Percentiles rank a stretch among this genome's conserved stretches.
Conservation (phyloP, 495 filamentous ascomycete species). For the Achaetomiella virescens region DNA sequence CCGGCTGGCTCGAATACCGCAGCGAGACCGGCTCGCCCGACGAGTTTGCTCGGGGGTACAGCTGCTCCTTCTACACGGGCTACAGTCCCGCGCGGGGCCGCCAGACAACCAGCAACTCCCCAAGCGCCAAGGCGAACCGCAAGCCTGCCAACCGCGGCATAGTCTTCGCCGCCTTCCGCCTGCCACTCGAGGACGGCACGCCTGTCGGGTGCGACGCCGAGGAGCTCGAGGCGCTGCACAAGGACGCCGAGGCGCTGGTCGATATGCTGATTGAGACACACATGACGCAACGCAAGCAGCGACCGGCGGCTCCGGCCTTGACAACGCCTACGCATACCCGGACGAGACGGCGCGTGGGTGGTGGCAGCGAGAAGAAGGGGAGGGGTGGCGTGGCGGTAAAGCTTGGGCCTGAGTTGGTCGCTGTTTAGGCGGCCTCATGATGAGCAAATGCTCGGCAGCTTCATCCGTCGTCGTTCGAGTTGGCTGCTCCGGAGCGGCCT, state of each 20-base stretch:
- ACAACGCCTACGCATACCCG: not conserved
- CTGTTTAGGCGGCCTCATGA: not conserved
- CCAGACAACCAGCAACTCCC: not conserved
- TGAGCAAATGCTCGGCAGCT: too few relatives aligned
- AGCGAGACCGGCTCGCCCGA: slow-evolving; percentile 22
- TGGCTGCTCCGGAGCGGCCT: too few relatives aligned
- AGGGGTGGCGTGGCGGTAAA: not conserved
- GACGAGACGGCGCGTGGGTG: not conserved
- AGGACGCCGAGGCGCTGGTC: slow-evolving; percentile 33
- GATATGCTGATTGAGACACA: slow-evolving; percentile 30
- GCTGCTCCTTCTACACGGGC: slow-evolving; percentile 35
- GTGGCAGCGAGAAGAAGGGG: not conserved
- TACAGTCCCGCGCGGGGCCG: slow-evolving; percentile 14
- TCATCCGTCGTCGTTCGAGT: too few relatives aligned
- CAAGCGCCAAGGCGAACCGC: not conserved
- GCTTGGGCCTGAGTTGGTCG: not conserved
- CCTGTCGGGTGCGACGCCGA: slow-evolving; percentile 6
- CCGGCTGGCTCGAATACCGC: slow-evolving; percentile 39
- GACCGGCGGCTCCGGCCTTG: not conserved
- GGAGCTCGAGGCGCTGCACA: slow-evolving; percentile 24
- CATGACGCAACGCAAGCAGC: slow-evolving; percentile 13
- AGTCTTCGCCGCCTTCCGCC: slow-evolving; percentile 37
- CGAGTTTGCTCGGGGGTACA: slow-evolving; percentile 35
- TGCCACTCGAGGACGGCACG: slow-evolving; percentile 17
- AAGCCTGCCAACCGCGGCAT: slow-evolving; percentile 31